Conservation (phyloP, 2,329 filamentous ascomycete species). For the Trichocomaceae sp. region DNA sequence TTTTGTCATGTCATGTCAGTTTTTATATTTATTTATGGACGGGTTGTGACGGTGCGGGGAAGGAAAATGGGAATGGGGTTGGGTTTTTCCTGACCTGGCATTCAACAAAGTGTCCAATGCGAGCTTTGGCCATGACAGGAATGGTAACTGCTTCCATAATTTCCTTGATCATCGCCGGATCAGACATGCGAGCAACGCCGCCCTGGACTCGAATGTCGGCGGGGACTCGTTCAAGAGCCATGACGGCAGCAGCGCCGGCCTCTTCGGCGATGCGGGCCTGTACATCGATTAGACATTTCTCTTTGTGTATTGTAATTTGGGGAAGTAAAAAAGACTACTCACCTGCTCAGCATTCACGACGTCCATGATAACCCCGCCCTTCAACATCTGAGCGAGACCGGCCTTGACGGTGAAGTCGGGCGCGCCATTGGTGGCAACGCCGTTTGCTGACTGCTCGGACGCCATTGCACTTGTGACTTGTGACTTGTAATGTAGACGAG, state of each 20-base stretch:
- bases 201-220: conserved; percentile 90
- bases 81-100: conserved; percentile 57
- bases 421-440: conserved; percentile 28
- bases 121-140: conserved; percentile 97
- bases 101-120: conserved; percentile 97
- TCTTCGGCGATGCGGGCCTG: conserved; percentile 94
- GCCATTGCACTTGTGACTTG: conserved; percentile 25
- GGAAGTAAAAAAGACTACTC: conserved; percentile 12
- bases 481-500: background rate
- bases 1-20: background rate
- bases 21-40: too few relatives aligned
- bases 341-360: conserved; percentile 85
- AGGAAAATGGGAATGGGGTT: background rate
- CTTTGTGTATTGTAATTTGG: background rate
- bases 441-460: conserved; percentile 24
- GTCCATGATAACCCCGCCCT: conserved; percentile 99
- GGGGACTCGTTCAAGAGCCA: conserved; percentile 95
- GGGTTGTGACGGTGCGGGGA: too few relatives aligned
- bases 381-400: conserved; percentile 93
- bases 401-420: conserved; percentile 80
- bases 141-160: conserved; percentile 95
- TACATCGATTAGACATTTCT: background rate
- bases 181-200: conserved; percentile 94
- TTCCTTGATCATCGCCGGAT: conserved; percentile 87
- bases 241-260: conserved; percentile 90